These are phyloP conservation scores for Taxawa tesnikishii DNA, from an alignment of 2,329 filamentous ascomycete species.

Conservation along the genomic window DNA sequence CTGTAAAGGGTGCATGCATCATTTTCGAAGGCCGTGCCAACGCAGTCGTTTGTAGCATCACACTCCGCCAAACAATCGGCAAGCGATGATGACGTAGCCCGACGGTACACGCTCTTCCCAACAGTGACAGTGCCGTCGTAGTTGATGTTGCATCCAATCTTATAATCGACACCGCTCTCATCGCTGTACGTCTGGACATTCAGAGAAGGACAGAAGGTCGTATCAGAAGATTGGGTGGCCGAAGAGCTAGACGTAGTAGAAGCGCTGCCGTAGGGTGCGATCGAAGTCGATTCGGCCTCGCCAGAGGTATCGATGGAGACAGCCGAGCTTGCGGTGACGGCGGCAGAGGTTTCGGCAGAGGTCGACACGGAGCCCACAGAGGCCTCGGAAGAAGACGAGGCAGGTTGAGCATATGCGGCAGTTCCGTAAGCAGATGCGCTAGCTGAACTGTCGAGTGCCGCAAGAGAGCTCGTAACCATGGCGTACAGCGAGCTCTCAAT, in stretches of 20 bases:
- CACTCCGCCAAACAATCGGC: background rate
- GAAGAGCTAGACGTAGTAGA: slow-evolving; percentile 4
- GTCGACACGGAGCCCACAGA: background rate
- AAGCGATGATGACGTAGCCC: background rate
- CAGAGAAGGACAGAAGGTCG: background rate
- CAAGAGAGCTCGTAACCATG: no score
- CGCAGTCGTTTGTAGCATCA: background rate
- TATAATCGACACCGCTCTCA: background rate
- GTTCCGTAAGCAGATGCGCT: background rate
- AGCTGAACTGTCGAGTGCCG: background rate
- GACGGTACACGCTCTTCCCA: background rate
- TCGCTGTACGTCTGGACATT: background rate
- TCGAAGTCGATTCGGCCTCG: background rate
- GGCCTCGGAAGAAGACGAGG: background rate
- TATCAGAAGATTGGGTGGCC: background rate
- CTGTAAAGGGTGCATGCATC: background rate
- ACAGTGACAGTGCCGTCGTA: background rate
- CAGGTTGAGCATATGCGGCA: background rate
- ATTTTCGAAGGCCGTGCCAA: background rate
- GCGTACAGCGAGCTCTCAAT: background rate
- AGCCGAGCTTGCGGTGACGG: background rate
- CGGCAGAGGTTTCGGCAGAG: background rate
- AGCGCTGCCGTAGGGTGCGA: slow-evolving; percentile 1
- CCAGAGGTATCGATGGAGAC: background rate
- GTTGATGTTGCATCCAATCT: background rate